Evolutionary conservation across 345 rosid genomes (phyloP).

Genomic region (Durio zibethinus): DNA sequence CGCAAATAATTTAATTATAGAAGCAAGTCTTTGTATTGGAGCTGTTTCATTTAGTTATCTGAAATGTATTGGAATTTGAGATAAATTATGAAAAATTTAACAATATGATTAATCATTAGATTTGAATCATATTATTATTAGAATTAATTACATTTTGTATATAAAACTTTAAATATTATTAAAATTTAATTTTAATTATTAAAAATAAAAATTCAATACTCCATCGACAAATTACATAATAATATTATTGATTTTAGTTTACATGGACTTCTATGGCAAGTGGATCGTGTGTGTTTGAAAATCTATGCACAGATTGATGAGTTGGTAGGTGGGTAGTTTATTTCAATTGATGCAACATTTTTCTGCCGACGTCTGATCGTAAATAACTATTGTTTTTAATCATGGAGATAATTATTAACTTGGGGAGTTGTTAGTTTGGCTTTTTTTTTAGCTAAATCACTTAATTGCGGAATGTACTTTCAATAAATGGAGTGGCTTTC

Average conservation of each 20-base stretch:
- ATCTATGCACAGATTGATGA: neutral
- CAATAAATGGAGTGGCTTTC: neutral
- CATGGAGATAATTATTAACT: neutral
- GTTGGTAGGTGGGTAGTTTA: neutral
- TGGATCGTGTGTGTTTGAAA: neutral
- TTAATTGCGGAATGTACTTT: neutral
- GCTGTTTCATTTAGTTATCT: neutral
- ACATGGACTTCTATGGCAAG: neutral
- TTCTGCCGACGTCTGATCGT: neutral
- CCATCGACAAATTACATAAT: no score
- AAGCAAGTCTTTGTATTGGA: no score
- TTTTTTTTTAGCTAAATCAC: no score
- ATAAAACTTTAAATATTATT: no score
- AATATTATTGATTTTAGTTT: neutral
- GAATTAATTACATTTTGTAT: no score
- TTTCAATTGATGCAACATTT: constrained; percentile 7
- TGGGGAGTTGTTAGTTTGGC: neutral
- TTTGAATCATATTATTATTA: neutral
- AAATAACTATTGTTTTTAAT: neutral
- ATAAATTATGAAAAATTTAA: neutral
- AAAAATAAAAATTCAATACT: no score
- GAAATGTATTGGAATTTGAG: neutral
- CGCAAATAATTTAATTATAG: neutral
- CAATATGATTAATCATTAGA: neutral
- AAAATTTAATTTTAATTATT: no score